These are phyloP conservation scores for Aspergillus calidoustus DNA, from an alignment of 2,329 filamentous ascomycete genomes.

Conservation along the genomic window DNA sequence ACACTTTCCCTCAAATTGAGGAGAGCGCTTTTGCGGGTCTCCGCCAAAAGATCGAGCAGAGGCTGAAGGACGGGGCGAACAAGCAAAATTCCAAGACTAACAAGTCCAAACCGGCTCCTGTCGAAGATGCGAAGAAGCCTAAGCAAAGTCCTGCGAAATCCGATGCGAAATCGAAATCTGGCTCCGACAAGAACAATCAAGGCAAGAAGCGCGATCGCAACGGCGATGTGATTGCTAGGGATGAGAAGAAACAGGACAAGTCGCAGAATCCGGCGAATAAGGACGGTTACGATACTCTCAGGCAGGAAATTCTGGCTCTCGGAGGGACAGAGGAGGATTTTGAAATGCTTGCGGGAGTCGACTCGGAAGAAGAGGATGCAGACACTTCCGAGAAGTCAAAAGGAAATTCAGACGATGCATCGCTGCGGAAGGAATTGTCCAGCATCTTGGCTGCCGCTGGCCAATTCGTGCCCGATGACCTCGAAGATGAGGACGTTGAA, in stretches of 20 bases:
- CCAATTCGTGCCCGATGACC: slow-evolving; percentile 41
- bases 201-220: slow-evolving; percentile 54
- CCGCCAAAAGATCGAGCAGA: slow-evolving; percentile 48
- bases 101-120: slow-evolving; percentile 30
- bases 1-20: slow-evolving; percentile 40
- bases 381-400: slow-evolving; percentile 30
- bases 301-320: slow-evolving; percentile 51
- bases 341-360: slow-evolving; percentile 50
- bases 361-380: slow-evolving; percentile 54
- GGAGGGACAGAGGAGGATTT: slow-evolving; percentile 57
- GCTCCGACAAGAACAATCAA: slow-evolving; percentile 31
- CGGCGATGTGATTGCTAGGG: slow-evolving; percentile 48
- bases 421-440: slow-evolving; percentile 46
- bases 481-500: slow-evolving; percentile 38
- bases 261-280: slow-evolving; percentile 26
- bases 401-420: slow-evolving; percentile 36
- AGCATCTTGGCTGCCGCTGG: slow-evolving; percentile 43
- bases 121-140: slow-evolving; percentile 28
- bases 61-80: slow-evolving; percentile 37
- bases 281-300: slow-evolving; percentile 38
- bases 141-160: slow-evolving; percentile 29
- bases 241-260: slow-evolving; percentile 34
- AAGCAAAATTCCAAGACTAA: slow-evolving; percentile 38
- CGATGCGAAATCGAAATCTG: slow-evolving; percentile 26
- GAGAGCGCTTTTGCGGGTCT: slow-evolving; percentile 46